Evolutionary conservation across 805 yeast genomes (phyloP).

Genomic region (Tetrapisispora arboricola): DNA sequence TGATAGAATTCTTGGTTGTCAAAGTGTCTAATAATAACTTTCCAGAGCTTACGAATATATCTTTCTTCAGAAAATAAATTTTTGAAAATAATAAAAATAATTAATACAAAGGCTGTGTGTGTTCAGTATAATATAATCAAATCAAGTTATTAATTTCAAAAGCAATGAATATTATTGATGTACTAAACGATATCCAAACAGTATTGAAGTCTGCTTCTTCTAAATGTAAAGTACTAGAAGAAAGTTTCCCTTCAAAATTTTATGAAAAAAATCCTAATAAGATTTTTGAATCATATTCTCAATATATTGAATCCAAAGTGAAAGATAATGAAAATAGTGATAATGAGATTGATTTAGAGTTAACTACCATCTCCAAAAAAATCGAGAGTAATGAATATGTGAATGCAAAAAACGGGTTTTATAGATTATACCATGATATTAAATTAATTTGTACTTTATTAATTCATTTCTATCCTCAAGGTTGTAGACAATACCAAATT

Average conservation of each 20-base stretch:
- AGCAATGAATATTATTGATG: conserved; percentile 4
- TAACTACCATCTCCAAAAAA: conserved; percentile 37
- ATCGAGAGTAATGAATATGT: conserved; percentile 32
- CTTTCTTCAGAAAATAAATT: too few relatives aligned
- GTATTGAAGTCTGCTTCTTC: conserved; percentile 22
- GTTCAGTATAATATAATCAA: too few relatives aligned
- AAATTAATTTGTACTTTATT: conserved; percentile 43
- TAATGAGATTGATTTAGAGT: conserved; percentile 8
- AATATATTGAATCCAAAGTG: conserved; percentile 25
- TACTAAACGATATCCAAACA: conserved; percentile 13
- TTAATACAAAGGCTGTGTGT: too few relatives aligned
- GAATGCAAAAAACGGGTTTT: conserved; percentile 32
- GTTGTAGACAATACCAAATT: conserved; percentile 38
- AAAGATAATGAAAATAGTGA: conserved; percentile 14
- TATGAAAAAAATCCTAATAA: conserved; percentile 36
- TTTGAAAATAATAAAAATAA: too few relatives aligned
- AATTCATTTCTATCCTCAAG: conserved; percentile 39
- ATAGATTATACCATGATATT: conserved; percentile 56
- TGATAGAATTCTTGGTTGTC: too few relatives aligned
- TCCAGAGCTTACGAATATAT: too few relatives aligned
- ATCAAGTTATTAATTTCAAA: not conserved
- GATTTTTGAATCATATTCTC: conserved; percentile 35
- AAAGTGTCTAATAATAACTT: too few relatives aligned
- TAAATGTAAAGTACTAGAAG: conserved; percentile 25
- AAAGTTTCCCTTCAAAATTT: conserved; percentile 37